Base-by-base conservation (phyloP, 257 asterid species). In the Solanum bukasovii region DNA sequence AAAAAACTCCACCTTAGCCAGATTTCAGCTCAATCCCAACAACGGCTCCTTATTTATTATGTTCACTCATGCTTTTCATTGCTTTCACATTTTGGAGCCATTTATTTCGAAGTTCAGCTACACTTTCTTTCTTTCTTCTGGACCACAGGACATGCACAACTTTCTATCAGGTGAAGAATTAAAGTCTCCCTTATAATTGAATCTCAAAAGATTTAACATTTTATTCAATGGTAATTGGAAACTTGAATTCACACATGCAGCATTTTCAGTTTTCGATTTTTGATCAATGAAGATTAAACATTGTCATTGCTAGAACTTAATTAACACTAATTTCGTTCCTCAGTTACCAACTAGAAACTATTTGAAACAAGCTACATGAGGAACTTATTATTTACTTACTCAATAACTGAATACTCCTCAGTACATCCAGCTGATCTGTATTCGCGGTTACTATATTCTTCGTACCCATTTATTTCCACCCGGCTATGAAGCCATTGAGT, bases 401-500 rank as follows among this genome's bases (percentile, higher is more conserved):
- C 94, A 23, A 93, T 87, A 88, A 97, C 95, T 67, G 95, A 91
- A 90, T 95, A 97, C 90, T 94, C 98, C 94, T 97, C 99, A 0
- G 94, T 88, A 89, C 98, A 96, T 56, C 99, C 99, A 91, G 99
- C 96, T 33, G 99, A 95, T 63, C 97, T 94, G 88, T 93, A 91
- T 87, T 97, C 99, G 67, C 90, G 59, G 49, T 99, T 95, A 89
- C 98, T 94, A 90, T 97, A 97, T 87, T 97, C 99, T 91, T 97
- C 99, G 79, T 97, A 97, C 27, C 99, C 99, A 59, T 90, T 87
- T n/a, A 94, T 87, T 87, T 96, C 99, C 59, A 96, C 93, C 86
- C 98, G 94, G 85, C 99, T 93, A 77, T 96, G 99, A 91, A 97
- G 99, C 99, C 99, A 97, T 90, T 96, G 99, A 87, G 94, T 95